Conservation (phyloP, 1,284 basidiomycete genomes). For the Fomitiporia mediterranea region DNA sequence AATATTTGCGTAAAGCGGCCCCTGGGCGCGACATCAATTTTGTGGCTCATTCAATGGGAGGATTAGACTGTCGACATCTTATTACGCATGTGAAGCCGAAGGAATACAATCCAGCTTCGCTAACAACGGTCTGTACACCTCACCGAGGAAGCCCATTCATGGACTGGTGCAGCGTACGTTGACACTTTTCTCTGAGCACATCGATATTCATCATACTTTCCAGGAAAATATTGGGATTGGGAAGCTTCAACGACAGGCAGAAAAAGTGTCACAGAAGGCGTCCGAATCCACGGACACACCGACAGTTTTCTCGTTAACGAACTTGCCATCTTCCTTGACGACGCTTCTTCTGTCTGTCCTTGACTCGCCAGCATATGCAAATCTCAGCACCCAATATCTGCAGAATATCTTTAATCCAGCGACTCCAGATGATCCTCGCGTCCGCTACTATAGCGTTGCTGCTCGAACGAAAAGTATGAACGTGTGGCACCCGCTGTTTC, state of each 20-base stretch:
- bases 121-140: constrained; percentile 91
- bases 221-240: constrained; percentile 87
- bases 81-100: constrained; percentile 82
- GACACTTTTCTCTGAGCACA: constrained; percentile 3
- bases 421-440: constrained; percentile 79
- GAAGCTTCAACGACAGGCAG: constrained; percentile 32
- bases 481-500: constrained; percentile 94
- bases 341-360: constrained; percentile 87
- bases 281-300: constrained; percentile 20
- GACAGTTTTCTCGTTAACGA: constrained; percentile 39
- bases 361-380: constrained; percentile 96
- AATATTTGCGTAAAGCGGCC: constrained; percentile 65
- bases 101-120: constrained; percentile 81
- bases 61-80: constrained; percentile 89
- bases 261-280: constrained; percentile 23
- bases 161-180: constrained; percentile 91
- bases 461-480: constrained; percentile 70
- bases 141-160: constrained; percentile 97
- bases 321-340: constrained; percentile 78
- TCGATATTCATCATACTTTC: not conserved
- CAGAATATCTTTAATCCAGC: constrained; percentile 86
- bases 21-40: constrained; percentile 82
- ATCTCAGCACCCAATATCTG: constrained; percentile 86
- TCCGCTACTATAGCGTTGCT: constrained; percentile 91
- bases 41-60: constrained; percentile 96